Conservation (phyloP, 352 stramenopile species). For the Pythium apleroticum region DNA sequence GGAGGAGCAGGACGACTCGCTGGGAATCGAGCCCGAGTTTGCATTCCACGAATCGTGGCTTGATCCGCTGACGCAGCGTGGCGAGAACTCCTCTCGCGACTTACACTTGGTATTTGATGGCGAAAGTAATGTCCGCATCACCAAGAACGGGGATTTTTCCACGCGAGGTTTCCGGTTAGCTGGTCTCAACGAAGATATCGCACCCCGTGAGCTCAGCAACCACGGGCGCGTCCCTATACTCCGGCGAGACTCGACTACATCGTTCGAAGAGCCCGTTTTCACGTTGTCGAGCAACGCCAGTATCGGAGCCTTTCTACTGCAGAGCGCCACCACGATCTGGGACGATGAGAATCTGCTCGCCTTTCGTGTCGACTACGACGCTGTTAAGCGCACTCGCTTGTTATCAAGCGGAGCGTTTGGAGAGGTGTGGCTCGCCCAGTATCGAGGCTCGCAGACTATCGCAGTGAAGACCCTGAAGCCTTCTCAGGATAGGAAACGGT, state of each 20-base stretch:
- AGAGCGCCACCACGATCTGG: slow-evolving; percentile 39
- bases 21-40: slow-evolving; percentile 41
- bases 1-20: slow-evolving; percentile 5
- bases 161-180: slow-evolving; percentile 6
- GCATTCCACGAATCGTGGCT: slow-evolving; percentile 22
- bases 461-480: slow-evolving; percentile 32
- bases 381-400: slow-evolving; percentile 25
- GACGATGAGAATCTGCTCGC: slow-evolving; percentile 59
- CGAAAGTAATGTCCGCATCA: slow-evolving; percentile 27
- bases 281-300: slow-evolving; percentile 13
- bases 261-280: not conserved
- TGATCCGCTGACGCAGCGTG: slow-evolving; percentile 29
- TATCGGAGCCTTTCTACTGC: not conserved
- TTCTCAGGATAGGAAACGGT: slow-evolving; percentile 8
- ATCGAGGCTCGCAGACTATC: slow-evolving; percentile 22
- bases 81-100: not conserved
- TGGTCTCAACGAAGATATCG: not conserved
- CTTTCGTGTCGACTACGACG: slow-evolving; percentile 48
- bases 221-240: not conserved
- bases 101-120: slow-evolving; percentile 23
- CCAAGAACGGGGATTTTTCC: slow-evolving; percentile 22
- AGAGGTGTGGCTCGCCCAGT: slow-evolving; percentile 37
- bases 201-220: not conserved
- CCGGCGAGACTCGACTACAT: not conserved
- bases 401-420: slow-evolving; percentile 27